Base-by-base conservation (phyloP, 139 green algal species). In the Closterium sp. region DNA sequence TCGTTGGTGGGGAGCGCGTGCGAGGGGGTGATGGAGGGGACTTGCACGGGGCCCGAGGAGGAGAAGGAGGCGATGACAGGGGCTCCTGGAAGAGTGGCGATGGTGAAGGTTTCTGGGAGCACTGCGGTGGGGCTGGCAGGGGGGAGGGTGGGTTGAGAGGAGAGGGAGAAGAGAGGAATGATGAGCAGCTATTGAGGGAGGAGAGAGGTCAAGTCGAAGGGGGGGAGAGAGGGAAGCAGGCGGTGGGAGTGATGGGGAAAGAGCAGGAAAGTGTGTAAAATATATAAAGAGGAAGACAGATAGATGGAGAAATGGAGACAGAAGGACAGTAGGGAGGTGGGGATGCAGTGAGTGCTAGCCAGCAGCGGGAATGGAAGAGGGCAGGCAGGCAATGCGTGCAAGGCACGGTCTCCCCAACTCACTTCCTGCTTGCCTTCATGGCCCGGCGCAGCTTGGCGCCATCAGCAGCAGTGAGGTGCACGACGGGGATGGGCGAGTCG, bases 1-100 rank as follows among this genome's bases (percentile, higher is more conserved):
- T 91, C 89, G 38, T 91, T 91, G 73, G 27, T 85, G 84, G 62
- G 62, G 62, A 79, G 62, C 10, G 62, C 62, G 62, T 79, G 62
- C 62, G 62, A 27, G 62, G 62, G 62, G 62, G 62, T 79, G 7
- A 79, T 79, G 62, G 62, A 79, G 62, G 62, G 62, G 17, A 79
- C 62, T 79, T 79, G 62, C 62, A 79, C 62, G 17, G 62, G 62
- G 17, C 62, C 62, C 1, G 62, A 5, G 17, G 62, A 79, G 62
- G 62, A 79, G 17, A 79, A 79, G 62, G 62, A 79, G 17, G 62
- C 62, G 62, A 79, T 79, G 62, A 79, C 62, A 24, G 62, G 62
- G 17, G 62, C 62, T 24, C 19, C 17, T 6, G 62, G 62, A 24
- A 79, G 17, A 22, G 62, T 79, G 62, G 62, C 62, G 62, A 79